Percentiles rank a stretch among this genome's conserved stretches.
phyloP scores from a whole-genome alignment of 1,284 basidiomycete genomes.

The Meripilus lineatus region DNA sequence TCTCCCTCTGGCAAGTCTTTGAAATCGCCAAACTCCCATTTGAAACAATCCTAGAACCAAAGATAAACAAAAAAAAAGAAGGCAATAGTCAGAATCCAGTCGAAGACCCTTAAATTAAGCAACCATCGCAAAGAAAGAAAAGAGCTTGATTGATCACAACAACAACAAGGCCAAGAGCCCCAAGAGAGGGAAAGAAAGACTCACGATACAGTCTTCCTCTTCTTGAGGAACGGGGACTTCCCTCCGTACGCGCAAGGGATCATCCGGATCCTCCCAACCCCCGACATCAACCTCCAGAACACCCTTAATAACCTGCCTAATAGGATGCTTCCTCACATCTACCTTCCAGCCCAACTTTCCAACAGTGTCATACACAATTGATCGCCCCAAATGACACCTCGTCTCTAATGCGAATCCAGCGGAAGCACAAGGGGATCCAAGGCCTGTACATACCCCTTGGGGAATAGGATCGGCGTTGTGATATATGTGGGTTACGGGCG shows the following conservation, averaged over 20 bases:
- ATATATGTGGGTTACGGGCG: conserved; percentile 69
- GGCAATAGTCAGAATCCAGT: too few species aligned
- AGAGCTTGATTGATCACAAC: conserved; percentile 1
- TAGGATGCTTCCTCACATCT: conserved; percentile 75
- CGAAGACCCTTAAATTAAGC: background rate
- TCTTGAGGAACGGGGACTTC: conserved; percentile 29
- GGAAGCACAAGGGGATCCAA: conserved; percentile 57
- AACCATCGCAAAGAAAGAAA: conserved; percentile 1
- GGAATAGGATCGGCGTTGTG: conserved; percentile 82
- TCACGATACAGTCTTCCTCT: conserved; percentile 42
- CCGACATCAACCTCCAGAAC: conserved; percentile 58
- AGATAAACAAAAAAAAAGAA: conserved; percentile 1
- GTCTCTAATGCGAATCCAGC: conserved; percentile 73
- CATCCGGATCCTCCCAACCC: conserved; percentile 39
- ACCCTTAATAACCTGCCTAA: conserved; percentile 70
- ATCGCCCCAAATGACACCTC: conserved; percentile 59
- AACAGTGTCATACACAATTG: conserved; percentile 87
- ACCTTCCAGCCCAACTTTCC: conserved; percentile 78
- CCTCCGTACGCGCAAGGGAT: conserved; percentile 30
- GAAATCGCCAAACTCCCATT: conserved; percentile 62
- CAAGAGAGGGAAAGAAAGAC: conserved; percentile 18
- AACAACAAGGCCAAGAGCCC: background rate
- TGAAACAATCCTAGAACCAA: conserved; percentile 56
- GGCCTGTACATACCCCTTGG: conserved; percentile 70
- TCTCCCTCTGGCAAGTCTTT: too few species aligned